Evolutionary conservation across 208 protist species (phyloP), one percentile per base, ranked within the genome.

Genomic region (Strigomonas galati): DNA sequence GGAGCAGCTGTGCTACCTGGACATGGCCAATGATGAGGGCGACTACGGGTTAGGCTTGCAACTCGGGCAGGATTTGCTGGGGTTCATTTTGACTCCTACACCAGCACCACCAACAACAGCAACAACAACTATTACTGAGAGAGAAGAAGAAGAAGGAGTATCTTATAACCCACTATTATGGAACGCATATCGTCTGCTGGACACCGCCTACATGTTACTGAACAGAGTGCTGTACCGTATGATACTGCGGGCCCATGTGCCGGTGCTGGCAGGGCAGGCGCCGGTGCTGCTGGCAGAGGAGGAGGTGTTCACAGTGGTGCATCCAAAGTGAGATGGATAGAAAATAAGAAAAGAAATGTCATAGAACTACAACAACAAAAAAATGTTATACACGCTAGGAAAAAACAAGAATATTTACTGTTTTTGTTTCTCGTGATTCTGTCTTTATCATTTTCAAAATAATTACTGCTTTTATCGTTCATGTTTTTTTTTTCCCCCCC

Each of bases 1-100:
- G 0, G 73, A 79, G 35, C 61, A 74, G 58, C 83, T 78, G 17
- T 63, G 66, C 30, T 81, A 71, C 26, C 71, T 67, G 0, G 78
- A 87, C 67, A 76, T 87, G 52, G 73, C 78, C 24, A 87, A 87
- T 64, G 81, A 87, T 44, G 78, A 84, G 35, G 69, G 68, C 43
- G 82, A 82, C 71, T 82, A 65, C 61, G 82, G 82, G 2, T 43
- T 76, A 9, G 68, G 67, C 35, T 43, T 88, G 53, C 71, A 84
- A 65, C 67, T 85, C 0, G 78, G 78, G 0, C 48, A 75, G 21
- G 64, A 84, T 40, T 27, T 68, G 40, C 60, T 84, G 19, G 26
- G 57, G 0, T 59, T 74, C 24, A 56, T 78, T 15, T 17, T 48
- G 12, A 57, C 62, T 14, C 48, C 60, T 28, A 28, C 10, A 40